Percentiles rank a stretch among this genome's conserved stretches.
Conservation (phyloP, 108 stramenopile species). For the Nannochloropsis salina region DNA sequence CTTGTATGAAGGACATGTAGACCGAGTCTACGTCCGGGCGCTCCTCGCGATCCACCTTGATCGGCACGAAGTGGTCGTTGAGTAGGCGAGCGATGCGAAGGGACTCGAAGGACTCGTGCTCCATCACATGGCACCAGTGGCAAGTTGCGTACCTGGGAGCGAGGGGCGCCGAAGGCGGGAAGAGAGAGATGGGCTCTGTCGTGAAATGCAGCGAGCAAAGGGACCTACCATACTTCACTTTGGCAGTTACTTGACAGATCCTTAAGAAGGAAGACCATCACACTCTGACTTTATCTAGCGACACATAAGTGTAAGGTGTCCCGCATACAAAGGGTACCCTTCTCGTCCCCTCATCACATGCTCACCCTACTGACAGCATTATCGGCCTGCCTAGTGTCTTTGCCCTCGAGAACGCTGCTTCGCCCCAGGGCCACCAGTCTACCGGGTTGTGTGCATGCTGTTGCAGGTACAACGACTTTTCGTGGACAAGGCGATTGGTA, state of each 20-base stretch:
- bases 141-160: conserved; percentile 32
- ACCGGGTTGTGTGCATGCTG: conserved; percentile 50
- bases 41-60: conserved; percentile 44
- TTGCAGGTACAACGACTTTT: conserved; percentile 38
- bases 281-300: too few species aligned
- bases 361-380: conserved; percentile 34
- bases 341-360: background rate
- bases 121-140: conserved; percentile 52
- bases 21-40: conserved; percentile 41
- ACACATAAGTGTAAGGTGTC: too few species aligned
- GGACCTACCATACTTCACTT: too few species aligned
- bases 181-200: background rate
- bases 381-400: conserved; percentile 38
- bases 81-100: conserved; percentile 30
- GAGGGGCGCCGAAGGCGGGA: background rate
- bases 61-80: conserved; percentile 37
- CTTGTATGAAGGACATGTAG: conserved; percentile 41
- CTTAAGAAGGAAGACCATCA: too few species aligned
- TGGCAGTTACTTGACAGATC: too few species aligned
- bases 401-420: conserved; percentile 37
- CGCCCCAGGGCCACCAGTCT: conserved; percentile 45
- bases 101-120: conserved; percentile 43
- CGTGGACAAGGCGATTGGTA: conserved; percentile 34
- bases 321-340: too few species aligned
- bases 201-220: too few species aligned